phyloP scores from a whole-genome alignment of 2,329 filamentous ascomycete genomes.

The Beauveria asiatica region DNA sequence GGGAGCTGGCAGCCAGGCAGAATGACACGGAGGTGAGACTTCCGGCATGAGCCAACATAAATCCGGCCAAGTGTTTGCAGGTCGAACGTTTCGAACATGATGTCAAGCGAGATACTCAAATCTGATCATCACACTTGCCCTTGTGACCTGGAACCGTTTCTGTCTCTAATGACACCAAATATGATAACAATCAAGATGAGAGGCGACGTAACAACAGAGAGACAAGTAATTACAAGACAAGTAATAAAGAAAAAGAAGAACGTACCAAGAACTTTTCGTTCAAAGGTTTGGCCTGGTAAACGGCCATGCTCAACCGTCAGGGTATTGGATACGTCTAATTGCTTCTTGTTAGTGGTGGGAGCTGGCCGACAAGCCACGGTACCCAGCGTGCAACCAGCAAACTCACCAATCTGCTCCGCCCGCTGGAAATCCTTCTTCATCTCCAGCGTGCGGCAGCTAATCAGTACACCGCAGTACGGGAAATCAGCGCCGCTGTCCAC shows the following conservation, averaged over 20 bases:
- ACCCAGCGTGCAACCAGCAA: not conserved
- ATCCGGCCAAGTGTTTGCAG: no score
- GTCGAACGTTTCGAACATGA: no score
- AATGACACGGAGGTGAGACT: no score
- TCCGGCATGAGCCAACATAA: no score
- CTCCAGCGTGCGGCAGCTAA: slow-evolving; percentile 67
- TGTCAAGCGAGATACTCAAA: no score
- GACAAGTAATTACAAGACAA: not conserved
- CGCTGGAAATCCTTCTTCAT: slow-evolving; percentile 60
- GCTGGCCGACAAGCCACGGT: not conserved
- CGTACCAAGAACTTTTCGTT: slow-evolving; percentile 67
- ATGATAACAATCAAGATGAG: no score
- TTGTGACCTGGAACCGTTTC: no score
- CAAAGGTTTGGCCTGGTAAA: slow-evolving; percentile 66
- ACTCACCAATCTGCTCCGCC: slow-evolving; percentile 41
- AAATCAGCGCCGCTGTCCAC: slow-evolving; percentile 44
- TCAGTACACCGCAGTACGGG: slow-evolving; percentile 78
- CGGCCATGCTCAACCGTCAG: slow-evolving; percentile 72
- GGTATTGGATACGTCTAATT: slow-evolving; percentile 49
- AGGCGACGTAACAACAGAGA: not conserved
- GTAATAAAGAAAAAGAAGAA: not conserved
- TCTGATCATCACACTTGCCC: no score
- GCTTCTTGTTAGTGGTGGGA: not conserved
- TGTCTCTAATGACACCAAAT: no score
- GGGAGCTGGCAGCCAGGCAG: no score